Conservation (phyloP, 768 basidiomycete species). For the Boletus reticuloceps region DNA sequence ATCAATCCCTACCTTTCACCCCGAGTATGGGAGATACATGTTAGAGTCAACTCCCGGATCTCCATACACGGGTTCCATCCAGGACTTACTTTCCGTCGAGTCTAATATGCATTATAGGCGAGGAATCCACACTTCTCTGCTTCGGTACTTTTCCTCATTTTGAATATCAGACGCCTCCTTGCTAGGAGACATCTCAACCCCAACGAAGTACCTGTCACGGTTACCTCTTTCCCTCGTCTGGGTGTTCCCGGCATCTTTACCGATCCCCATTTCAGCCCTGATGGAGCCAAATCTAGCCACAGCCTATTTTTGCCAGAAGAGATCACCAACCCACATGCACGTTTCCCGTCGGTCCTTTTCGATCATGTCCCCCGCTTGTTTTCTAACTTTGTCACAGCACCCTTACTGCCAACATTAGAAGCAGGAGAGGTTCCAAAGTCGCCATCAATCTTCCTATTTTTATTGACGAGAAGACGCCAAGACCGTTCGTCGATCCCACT, state of each 20-base stretch:
- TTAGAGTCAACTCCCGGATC: conserved; percentile 95
- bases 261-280: conserved; percentile 80
- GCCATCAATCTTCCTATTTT: conserved; percentile 93
- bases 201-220: conserved; percentile 87
- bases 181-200: conserved; percentile 78
- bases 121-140: neutral
- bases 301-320: conserved; percentile 94
- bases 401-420: conserved; percentile 94
- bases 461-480: conserved; percentile 82
- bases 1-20: conserved; percentile 88
- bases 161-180: conserved; percentile 63
- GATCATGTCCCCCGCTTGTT: neutral
- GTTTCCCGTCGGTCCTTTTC: conserved; percentile 82
- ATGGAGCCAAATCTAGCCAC: conserved; percentile 79
- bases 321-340: conserved; percentile 94
- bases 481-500: conserved; percentile 89
- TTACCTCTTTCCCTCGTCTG: conserved; percentile 94
- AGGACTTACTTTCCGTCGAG: conserved; percentile 87
- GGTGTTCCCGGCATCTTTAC: conserved; percentile 90
- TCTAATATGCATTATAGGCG: conserved; percentile 92
- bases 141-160: conserved; percentile 6
- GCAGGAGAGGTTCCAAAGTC: conserved; percentile 88
- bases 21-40: conserved; percentile 99
- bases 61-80: conserved; percentile 87
- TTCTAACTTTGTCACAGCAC: conserved; percentile 54